Conservation (phyloP, 768 basidiomycete species). For the Suillus lakei region DNA sequence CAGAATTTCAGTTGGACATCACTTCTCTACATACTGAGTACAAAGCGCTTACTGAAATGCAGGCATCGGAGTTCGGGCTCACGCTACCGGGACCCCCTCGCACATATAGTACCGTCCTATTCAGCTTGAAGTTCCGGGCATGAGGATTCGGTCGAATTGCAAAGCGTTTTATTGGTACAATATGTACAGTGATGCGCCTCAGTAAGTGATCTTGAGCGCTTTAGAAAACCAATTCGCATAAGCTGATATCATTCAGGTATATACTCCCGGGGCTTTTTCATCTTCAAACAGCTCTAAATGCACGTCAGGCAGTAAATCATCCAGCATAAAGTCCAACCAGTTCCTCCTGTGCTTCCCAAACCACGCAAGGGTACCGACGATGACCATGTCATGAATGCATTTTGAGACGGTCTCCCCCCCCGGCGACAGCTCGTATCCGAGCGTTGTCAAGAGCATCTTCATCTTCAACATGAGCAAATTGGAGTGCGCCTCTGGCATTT, state of each 20-base stretch:
- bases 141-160: no score
- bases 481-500: slow-evolving; percentile 6
- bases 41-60: not conserved
- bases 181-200: not conserved
- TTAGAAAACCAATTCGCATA: no score
- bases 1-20: not conserved
- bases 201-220: no score
- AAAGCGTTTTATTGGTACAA: no score
- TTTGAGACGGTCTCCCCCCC: not conserved
- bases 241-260: no score
- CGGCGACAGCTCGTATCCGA: slow-evolving; percentile 3
- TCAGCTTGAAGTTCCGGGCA: no score
- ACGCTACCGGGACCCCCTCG: no score
- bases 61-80: not conserved
- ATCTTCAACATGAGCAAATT: slow-evolving; percentile 1
- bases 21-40: not conserved
- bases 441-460: not conserved
- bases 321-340: not conserved
- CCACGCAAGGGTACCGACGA: slow-evolving; percentile 11
- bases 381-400: slow-evolving; percentile 7
- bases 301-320: not conserved
- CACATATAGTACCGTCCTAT: no score
- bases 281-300: not conserved
- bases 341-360: slow-evolving; percentile 12
- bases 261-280: not conserved